These are phyloP conservation scores for Meyerozyma sp. DNA, from an alignment of 1,139 yeast genomes.

Conservation along the genomic window DNA sequence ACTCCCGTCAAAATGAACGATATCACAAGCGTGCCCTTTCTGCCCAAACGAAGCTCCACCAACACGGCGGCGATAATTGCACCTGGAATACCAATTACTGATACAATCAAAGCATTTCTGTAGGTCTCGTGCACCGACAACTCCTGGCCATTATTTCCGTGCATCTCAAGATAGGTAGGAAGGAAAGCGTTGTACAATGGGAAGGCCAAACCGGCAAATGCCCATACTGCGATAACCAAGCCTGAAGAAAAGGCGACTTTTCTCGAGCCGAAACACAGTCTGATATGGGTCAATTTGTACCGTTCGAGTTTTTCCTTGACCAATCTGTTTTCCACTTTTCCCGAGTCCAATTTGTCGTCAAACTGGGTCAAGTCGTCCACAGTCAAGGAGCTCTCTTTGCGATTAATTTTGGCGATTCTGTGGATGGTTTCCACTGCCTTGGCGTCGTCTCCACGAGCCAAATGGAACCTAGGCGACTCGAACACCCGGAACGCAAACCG, in stretches of 20 bases:
- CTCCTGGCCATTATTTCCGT: slow-evolving; percentile 25
- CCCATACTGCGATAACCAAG: slow-evolving; percentile 37
- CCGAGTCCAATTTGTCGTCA: slow-evolving; percentile 15
- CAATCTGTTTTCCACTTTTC: slow-evolving; percentile 13
- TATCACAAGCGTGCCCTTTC: slow-evolving; percentile 33
- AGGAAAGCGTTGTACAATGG: slow-evolving; percentile 42
- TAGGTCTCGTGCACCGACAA: slow-evolving; percentile 32
- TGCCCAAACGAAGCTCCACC: slow-evolving; percentile 35
- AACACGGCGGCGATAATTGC: slow-evolving; percentile 34
- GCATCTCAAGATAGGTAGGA: slow-evolving; percentile 33
- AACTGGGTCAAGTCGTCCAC: slow-evolving; percentile 25
- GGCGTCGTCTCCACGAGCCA: slow-evolving; percentile 35
- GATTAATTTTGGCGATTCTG: slow-evolving; percentile 32
- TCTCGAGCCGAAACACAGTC: slow-evolving; percentile 31
- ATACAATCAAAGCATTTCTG: slow-evolving; percentile 35
- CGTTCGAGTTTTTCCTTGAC: slow-evolving; percentile 20
- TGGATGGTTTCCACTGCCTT: slow-evolving; percentile 31
- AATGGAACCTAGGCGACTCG: slow-evolving; percentile 36
- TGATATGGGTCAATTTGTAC: slow-evolving; percentile 27
- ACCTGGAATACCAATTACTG: slow-evolving; percentile 40
- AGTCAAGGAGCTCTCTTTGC: slow-evolving; percentile 18
- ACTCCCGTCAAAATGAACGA: slow-evolving; percentile 36
- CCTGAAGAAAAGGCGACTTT: slow-evolving; percentile 28
- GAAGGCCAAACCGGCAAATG: slow-evolving; percentile 40
- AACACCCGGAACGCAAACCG: slow-evolving; percentile 32